Evolutionary conservation across 805 yeast genomes (phyloP), one percentile per base, ranked within the genome.

Genomic region (Saccharomycopsis sp.): DNA sequence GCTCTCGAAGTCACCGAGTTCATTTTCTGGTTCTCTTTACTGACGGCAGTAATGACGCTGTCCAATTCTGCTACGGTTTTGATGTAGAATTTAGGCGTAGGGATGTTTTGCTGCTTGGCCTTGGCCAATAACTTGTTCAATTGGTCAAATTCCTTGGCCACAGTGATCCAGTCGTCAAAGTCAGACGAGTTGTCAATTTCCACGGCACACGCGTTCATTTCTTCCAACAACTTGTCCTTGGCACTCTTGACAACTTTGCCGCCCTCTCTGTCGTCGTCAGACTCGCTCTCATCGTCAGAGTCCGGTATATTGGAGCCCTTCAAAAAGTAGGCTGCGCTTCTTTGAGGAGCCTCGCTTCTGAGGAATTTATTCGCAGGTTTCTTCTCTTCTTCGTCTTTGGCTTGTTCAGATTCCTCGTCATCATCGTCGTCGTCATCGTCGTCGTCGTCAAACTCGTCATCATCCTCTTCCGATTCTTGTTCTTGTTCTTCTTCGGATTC

Each of bases 141-240:
- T 68, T 80, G 84, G 68, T 94, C 98, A 66, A 91, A 89, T 66
- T 89, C 95, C 52, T 76, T 73, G 55, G 85, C 79, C 51, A 88
- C 85, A 47, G 79, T 75, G 57, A 84, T 79, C 97, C 97, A 92
- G 18, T 61, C 60, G 29, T 61, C 62, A 34, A 57, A 56, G 47
- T 59, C 62, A 40, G 56, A 41, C 12, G 54, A 53, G 67, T 82
- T 82, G 63, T 80, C 79, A 72, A 81, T 79, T 66, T 82, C 83
- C 54, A 85, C 83, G 59, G 79, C 79, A 67, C 85, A 91, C 24
- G 77, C 77, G 65, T 81, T 84, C 75, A 94, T 80, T 71, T 94
- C 99, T 69, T 91, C 97, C 65, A 91, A 71, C 61, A 91, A 79
- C 76, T 92, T 94, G 64, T 91, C 98, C 74, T 87, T 89, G 56